Evolutionary conservation across 2,329 filamentous ascomycete species (phyloP), one percentile per base, ranked within the genome.

Genomic region (Fusarium stilboides): DNA sequence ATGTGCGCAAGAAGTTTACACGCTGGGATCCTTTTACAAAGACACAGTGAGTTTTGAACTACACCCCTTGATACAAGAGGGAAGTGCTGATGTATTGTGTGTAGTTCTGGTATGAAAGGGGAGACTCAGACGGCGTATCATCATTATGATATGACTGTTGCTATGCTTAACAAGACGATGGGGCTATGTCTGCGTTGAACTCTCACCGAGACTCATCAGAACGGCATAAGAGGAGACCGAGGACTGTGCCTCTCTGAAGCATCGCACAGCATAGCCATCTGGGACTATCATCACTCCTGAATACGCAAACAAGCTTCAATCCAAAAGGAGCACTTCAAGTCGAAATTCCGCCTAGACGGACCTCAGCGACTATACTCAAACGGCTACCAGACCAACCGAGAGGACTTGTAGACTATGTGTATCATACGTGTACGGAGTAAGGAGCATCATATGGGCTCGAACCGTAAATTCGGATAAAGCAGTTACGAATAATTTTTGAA

Each of bases 101-200:
- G 6, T 36, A 77, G 75, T 20, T 24, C 65, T 31, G 57, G 61
- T 15, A 50, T 72, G 34, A 66, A 66, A 40, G 44, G 70, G 39
- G 65, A 75, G 42, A 63, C 72, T 31, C 47, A 64, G 24, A 74
- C 75, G 50, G 79, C 84, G 8, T 90, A 85, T 75, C 81, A 84
- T 46, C 87, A 91, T 72, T 93, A 92, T 75, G 86, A 93, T 55
- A 87, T 87, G 80, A 93, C 90, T 9, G 77, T 94, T 47, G 85
- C 84, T 19, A 92, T 92, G 91, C 82, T 94, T 56, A 94, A 94
- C 74, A 88, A 91, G 76, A 89, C 85, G 8, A 90, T 94, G 89
- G 87, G 87, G 1, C 76, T 93, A 42, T 92, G 90, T 74, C 76
- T 91, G 60, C 84, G 87, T 61, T 73, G 63, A 74, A 40, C 8